Conservation (phyloP, 768 basidiomycete genomes). For the Termitomyces titanicus region DNA sequence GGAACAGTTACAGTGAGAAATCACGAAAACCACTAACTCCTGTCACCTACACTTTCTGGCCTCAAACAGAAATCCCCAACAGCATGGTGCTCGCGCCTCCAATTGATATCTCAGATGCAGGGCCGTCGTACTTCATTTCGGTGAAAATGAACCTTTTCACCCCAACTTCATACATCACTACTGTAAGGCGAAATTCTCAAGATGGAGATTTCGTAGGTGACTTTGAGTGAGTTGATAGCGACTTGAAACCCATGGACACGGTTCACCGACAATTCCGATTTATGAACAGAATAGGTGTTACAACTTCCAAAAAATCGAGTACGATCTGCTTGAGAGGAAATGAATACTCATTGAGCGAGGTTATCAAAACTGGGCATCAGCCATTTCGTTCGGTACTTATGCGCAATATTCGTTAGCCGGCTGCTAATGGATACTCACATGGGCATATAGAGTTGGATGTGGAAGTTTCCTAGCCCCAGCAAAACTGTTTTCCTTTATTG, state of each 20-base stretch:
- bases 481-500: conserved; percentile 26
- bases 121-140: conserved; percentile 39
- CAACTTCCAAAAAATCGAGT: conserved; percentile 24
- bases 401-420: conserved; percentile 3
- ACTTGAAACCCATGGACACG: neutral
- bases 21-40: conserved; percentile 23
- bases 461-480: conserved; percentile 28
- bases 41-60: conserved; percentile 38
- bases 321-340: conserved; percentile 34
- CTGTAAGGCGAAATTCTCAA: conserved; percentile 34
- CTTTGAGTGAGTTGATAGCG: conserved; percentile 36
- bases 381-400: conserved; percentile 33
- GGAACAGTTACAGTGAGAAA: conserved; percentile 7
- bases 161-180: conserved; percentile 44
- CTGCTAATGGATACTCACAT: neutral
- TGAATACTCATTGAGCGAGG: conserved; percentile 32
- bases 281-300: conserved; percentile 26
- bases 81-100: conserved; percentile 36
- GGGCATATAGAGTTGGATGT: conserved; percentile 28
- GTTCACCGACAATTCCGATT: neutral
- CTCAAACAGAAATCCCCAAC: conserved; percentile 30
- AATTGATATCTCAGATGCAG: conserved; percentile 20
- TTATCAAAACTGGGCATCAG: conserved; percentile 28
- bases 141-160: conserved; percentile 49
- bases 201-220: conserved; percentile 43